Evolutionary conservation across 2,329 filamentous ascomycete genomes (phyloP), one percentile per base, ranked within the genome.

Genomic region (Drechmeria coniospora): DNA sequence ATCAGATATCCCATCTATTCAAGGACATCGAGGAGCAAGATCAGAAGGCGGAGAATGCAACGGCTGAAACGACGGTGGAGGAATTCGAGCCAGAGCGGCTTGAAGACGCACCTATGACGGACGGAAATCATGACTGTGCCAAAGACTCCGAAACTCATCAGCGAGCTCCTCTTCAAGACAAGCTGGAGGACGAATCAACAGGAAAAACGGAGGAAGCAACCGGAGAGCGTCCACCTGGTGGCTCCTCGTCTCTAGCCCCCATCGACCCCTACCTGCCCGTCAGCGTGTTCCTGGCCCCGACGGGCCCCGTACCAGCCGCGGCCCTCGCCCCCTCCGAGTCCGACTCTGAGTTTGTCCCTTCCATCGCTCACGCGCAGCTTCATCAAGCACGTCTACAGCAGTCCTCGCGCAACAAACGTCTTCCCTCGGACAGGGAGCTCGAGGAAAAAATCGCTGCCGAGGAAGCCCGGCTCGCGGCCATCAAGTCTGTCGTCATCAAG

Each of bases 351-450:
- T 93, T 79, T 50, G 65, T 69, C 26, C 83, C 72, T 21, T 83
- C 70, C 29, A 73, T 83, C 43, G 76, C 71, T 31, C 83, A 79
- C 53, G 83, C 72, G 36, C 79, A 76, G 50, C 65, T 72, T 21
- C 80, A 77, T 51, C 84, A 90, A 54, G 65, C 68, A 9, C 63
- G 72, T 3, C 63, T 90, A 1, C 60, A 65, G 29, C 56, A 63
- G 19, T 61, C 59, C 25, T 62, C 69, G 3, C 71, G 74, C 34
- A 92, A 92, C 50, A 75, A 68, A 36, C 75, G 83, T 13, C 68
- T 95, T 1, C 70, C 71, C 5, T 92, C 83, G 1, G 84, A 95
- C 51, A 72, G 70, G 19, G 87, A 95, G 47, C 60, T 92, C 8
- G 76, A 74, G 20, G 74, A 75, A 15, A 72, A 74, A 37, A 74